A percentile compares a stretch with the other conserved stretches of the same genome.
These are phyloP conservation scores for Trichophyton benhamiae DNA, from an alignment of 2,329 filamentous ascomycete genomes.

Conservation along the genomic window DNA sequence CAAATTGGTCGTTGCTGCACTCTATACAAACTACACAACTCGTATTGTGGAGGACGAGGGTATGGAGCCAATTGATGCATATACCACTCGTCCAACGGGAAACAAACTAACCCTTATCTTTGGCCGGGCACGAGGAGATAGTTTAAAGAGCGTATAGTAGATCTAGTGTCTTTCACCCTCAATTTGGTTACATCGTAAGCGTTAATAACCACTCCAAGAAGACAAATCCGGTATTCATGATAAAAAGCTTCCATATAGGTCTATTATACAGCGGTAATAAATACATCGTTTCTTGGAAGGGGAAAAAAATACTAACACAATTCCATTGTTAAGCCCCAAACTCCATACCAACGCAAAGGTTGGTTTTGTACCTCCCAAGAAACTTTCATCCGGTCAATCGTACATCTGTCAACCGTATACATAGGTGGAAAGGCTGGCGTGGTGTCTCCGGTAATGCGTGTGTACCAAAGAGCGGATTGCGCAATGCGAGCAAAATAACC, in stretches of 20 bases:
- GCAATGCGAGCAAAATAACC: background rate
- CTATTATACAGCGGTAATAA: conserved; percentile 2
- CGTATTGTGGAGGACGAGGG: conserved; percentile 49
- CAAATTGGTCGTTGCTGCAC: conserved; percentile 55
- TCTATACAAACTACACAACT: conserved; percentile 57
- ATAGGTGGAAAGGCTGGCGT: background rate
- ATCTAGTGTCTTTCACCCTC: too few relatives aligned
- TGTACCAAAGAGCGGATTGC: background rate
- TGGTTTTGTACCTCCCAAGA: background rate
- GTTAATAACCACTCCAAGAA: background rate
- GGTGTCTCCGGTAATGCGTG: too few relatives aligned
- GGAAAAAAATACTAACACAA: background rate
- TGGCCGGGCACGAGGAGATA: conserved; percentile 19
- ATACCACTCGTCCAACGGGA: conserved; percentile 46
- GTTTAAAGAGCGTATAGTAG: background rate
- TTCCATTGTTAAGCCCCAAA: conserved; percentile 2
- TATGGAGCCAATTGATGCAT: conserved; percentile 55
- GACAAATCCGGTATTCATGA: background rate
- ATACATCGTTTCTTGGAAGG: background rate
- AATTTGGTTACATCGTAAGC: background rate
- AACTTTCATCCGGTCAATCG: background rate
- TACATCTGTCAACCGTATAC: background rate
- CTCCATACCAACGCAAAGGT: conserved; percentile 3
- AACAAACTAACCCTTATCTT: conserved; percentile 50
- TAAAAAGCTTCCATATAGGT: background rate